Percentiles rank a stretch among this genome's conserved stretches.
These are phyloP conservation scores for Chlamydomonas urium DNA, from an alignment of 139 green algal genomes.

Conservation along the genomic window DNA sequence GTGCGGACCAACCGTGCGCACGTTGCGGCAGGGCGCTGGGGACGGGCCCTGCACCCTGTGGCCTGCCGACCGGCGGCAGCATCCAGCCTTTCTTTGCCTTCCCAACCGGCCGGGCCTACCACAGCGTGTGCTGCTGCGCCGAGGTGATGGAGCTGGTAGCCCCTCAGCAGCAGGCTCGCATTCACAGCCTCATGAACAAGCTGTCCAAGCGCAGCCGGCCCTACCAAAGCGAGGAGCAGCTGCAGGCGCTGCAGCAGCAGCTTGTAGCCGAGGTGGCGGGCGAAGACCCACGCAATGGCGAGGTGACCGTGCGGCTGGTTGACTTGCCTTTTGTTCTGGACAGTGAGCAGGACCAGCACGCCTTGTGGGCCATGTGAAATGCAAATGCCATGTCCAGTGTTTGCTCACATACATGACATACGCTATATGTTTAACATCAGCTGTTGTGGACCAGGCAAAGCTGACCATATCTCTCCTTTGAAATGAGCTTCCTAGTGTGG, in stretches of 20 bases:
- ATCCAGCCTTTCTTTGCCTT: slow-evolving; percentile 76
- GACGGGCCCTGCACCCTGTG: slow-evolving; percentile 31
- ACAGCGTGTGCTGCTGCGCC: slow-evolving; percentile 53
- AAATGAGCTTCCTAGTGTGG: background rate
- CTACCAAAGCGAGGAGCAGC: background rate
- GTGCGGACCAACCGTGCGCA: slow-evolving; percentile 49
- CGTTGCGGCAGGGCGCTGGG: slow-evolving; percentile 50
- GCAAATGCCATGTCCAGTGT: background rate
- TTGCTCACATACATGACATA: background rate
- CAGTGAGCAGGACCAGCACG: slow-evolving; percentile 14
- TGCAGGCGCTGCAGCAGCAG: background rate
- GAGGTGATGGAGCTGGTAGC: slow-evolving; percentile 47
- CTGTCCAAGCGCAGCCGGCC: background rate
- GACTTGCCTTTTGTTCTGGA: slow-evolving; percentile 36
- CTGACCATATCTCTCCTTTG: background rate
- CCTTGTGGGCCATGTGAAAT: slow-evolving; percentile 23
- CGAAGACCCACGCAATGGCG: slow-evolving; percentile 71
- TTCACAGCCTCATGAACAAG: background rate
- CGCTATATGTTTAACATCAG: background rate
- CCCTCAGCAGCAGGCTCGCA: slow-evolving; percentile 18
- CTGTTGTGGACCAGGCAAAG: background rate
- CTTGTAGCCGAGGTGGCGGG: slow-evolving; percentile 45
- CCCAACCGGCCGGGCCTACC: slow-evolving; percentile 68
- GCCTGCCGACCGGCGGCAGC: background rate
- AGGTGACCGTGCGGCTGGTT: slow-evolving; percentile 45